Conservation (phyloP, 192 early-diverging fungal genomes). For the Ambispora gerdemannii region DNA sequence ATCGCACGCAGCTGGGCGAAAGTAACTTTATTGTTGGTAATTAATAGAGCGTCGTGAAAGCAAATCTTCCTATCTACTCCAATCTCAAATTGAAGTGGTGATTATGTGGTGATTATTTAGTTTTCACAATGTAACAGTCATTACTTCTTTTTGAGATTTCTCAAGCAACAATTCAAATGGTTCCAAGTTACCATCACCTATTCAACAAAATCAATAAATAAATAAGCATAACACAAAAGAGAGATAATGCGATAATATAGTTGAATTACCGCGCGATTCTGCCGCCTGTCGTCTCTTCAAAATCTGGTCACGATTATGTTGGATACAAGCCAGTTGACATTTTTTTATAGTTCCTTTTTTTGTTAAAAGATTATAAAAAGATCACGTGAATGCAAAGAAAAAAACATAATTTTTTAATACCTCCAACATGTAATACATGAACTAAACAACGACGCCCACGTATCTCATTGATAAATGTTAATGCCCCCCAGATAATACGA, state of each 20-base stretch:
- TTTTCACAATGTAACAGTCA: neutral
- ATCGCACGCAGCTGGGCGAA: too few relatives aligned
- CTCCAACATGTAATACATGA: slow-evolving; percentile 42
- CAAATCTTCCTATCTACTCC: too few relatives aligned
- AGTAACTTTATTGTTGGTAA: too few relatives aligned
- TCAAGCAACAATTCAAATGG: neutral
- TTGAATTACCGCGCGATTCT: neutral
- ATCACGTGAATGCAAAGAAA: neutral
- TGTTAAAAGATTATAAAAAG: neutral
- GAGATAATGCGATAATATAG: neutral
- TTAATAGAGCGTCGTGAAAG: too few relatives aligned
- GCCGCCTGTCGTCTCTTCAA: slow-evolving; percentile 1
- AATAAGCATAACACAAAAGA: too few relatives aligned
- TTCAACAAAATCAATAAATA: neutral
- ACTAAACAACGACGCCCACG: slow-evolving; percentile 39
- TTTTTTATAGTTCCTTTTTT: slow-evolving; percentile 42
- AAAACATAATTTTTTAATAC: slow-evolving; percentile 19
- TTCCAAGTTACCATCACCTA: neutral
- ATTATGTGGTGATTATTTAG: too few relatives aligned
- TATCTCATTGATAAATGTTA: slow-evolving; percentile 44
- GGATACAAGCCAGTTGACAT: slow-evolving; percentile 39
- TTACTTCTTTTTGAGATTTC: neutral
- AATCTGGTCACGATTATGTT: slow-evolving; percentile 41
- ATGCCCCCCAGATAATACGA: slow-evolving; percentile 42
- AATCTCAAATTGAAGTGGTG: too few relatives aligned